These are phyloP conservation scores for Cladosporium sp. DNA, from an alignment of 2,329 filamentous ascomycete species.

Conservation along the genomic window DNA sequence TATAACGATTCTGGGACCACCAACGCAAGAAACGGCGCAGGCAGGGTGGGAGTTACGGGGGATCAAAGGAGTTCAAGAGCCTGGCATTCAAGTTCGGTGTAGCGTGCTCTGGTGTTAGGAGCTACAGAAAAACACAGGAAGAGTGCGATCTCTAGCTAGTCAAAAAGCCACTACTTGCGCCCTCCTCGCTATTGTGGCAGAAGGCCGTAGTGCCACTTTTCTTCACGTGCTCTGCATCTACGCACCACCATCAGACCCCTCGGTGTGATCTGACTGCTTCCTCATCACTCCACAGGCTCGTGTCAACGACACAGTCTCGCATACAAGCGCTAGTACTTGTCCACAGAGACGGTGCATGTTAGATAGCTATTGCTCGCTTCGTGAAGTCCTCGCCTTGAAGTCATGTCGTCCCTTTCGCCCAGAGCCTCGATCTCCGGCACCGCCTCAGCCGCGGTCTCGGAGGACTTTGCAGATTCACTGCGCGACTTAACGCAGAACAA, in stretches of 20 bases:
- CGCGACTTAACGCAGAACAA: constrained; percentile 89
- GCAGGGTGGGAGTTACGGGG: neutral
- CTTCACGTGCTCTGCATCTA: constrained; percentile 12
- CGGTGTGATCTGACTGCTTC: constrained; percentile 7
- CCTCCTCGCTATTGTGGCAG: constrained; percentile 12
- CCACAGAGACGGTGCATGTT: constrained; percentile 1
- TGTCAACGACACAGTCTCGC: constrained; percentile 1
- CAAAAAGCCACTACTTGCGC: constrained; percentile 14
- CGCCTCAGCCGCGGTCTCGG: constrained; percentile 78
- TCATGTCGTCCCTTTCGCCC: constrained; percentile 54
- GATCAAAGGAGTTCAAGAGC: neutral
- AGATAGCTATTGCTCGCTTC: constrained; percentile 10
- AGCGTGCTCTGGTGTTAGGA: neutral
- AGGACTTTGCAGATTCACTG: constrained; percentile 90
- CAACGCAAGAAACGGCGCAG: neutral
- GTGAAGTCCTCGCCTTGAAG: constrained; percentile 21
- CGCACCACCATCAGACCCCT: constrained; percentile 7
- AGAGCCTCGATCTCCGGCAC: constrained; percentile 36
- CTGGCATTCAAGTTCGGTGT: neutral
- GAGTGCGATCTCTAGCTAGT: constrained; percentile 13
- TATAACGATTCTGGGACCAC: neutral
- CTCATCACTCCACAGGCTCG: neutral
- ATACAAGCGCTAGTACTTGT: neutral
- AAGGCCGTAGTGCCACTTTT: constrained; percentile 14
- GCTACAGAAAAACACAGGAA: constrained; percentile 4